A percentile compares a stretch with the other conserved stretches of the same genome.
Evolutionary conservation across 2,329 filamentous ascomycete genomes (phyloP).

Genomic region (Sporothrix pallida): DNA sequence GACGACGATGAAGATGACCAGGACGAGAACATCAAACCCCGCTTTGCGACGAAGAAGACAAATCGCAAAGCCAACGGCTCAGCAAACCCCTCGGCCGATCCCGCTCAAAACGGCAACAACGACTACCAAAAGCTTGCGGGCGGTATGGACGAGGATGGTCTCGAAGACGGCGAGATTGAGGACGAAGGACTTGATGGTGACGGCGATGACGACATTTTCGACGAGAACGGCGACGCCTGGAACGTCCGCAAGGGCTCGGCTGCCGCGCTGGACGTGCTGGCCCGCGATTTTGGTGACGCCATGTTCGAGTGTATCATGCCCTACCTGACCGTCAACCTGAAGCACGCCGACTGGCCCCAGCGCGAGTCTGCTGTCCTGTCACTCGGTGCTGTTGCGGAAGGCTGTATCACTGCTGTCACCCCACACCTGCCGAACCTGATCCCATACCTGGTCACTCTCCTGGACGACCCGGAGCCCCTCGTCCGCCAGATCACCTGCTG

Average conservation of each 20-base stretch:
- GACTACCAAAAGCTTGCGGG: conserved; percentile 59
- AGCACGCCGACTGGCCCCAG: conserved; percentile 86
- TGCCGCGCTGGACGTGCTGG: conserved; percentile 91
- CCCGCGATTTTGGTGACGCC: conserved; percentile 82
- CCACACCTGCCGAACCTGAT: conserved; percentile 91
- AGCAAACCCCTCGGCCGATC: conserved; percentile 57
- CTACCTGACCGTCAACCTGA: conserved; percentile 88
- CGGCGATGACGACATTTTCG: conserved; percentile 77
- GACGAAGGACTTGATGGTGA: conserved; percentile 85
- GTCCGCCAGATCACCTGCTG: conserved; percentile 97
- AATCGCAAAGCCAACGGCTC: conserved; percentile 63
- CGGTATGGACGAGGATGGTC: conserved; percentile 59
- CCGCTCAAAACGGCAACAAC: conserved; percentile 57
- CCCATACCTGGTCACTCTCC: conserved; percentile 83
- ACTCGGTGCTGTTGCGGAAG: conserved; percentile 91
- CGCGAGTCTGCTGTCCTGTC: conserved; percentile 94
- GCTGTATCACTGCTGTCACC: conserved; percentile 86
- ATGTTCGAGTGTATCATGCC: conserved; percentile 93
- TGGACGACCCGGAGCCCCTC: conserved; percentile 85
- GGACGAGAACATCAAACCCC: conserved; percentile 87
- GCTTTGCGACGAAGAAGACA: conserved; percentile 76
- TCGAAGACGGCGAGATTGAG: conserved; percentile 34
- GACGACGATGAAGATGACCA: conserved; percentile 93
- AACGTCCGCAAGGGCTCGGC: conserved; percentile 96
- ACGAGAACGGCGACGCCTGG: conserved; percentile 86